phyloP scores from a whole-genome alignment of 805 yeast genomes.

The Cyberlindnera samutprakarnensis region DNA sequence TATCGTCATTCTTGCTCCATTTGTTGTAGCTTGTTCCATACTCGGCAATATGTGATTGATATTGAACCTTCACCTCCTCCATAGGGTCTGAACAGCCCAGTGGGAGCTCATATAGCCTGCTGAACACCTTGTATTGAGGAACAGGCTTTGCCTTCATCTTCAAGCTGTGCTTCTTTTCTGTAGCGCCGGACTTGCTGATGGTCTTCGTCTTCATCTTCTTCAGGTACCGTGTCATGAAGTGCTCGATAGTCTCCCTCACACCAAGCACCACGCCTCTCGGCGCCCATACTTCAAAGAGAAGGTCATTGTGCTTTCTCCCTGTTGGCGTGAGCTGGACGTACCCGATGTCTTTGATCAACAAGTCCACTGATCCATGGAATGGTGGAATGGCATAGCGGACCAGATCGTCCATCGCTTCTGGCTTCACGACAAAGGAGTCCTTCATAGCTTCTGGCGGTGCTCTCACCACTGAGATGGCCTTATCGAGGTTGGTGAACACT shows the following conservation, averaged over 20 bases:
- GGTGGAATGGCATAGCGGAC: constrained; percentile 55
- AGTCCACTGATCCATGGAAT: constrained; percentile 59
- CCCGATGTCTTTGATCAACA: constrained; percentile 61
- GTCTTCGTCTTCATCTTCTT: constrained; percentile 24
- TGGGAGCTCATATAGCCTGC: constrained; percentile 20
- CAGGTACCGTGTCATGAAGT: constrained; percentile 26
- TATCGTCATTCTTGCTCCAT: constrained; percentile 14
- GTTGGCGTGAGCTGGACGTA: constrained; percentile 54
- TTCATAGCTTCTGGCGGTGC: constrained; percentile 22
- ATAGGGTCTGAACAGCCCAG: constrained; percentile 18
- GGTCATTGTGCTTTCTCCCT: constrained; percentile 31
- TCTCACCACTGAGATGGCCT: constrained; percentile 25
- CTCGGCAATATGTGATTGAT: constrained; percentile 16
- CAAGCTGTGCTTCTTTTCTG: constrained; percentile 9
- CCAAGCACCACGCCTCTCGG: constrained; percentile 49
- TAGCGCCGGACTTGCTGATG: constrained; percentile 6
- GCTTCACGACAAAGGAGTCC: constrained; percentile 22
- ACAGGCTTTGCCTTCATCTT: constrained; percentile 15
- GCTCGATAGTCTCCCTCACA: constrained; percentile 44
- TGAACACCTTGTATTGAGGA: constrained; percentile 20
- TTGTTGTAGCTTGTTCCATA: constrained; percentile 14
- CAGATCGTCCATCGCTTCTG: constrained; percentile 24
- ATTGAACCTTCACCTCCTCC: constrained; percentile 23
- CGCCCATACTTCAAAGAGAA: constrained; percentile 41
- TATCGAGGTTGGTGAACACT: constrained; percentile 24